Evolutionary conservation across 2,329 filamentous ascomycete species (phyloP).

Genomic region (Fonsecaea erecta): DNA sequence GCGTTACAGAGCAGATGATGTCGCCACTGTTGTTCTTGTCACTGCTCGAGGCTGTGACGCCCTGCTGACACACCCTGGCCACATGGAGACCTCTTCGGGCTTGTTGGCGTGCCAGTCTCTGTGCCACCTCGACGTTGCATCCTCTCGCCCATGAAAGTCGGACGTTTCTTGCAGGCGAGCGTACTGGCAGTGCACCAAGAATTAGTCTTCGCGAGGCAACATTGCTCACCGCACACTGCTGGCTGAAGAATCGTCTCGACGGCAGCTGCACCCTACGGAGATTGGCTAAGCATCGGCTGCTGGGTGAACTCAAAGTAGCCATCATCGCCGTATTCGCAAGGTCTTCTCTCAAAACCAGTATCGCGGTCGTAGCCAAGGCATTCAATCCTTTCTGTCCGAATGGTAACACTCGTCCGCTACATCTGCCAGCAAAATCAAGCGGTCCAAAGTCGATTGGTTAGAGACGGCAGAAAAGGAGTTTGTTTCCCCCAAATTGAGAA

Average conservation of each 20-base stretch:
- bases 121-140: background rate
- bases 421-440: background rate
- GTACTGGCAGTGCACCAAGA: background rate
- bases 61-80: background rate
- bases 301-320: background rate
- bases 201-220: background rate
- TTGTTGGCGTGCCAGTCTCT: background rate
- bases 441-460: background rate
- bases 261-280: background rate
- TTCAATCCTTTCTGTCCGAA: background rate
- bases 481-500: background rate
- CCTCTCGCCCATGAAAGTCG: too few species aligned
- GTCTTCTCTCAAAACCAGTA: background rate
- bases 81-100: background rate
- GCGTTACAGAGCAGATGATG: slow-evolving; percentile 2
- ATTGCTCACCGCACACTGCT: background rate
- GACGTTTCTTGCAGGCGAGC: background rate
- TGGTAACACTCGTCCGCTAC: too few species aligned
- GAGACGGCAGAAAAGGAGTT: background rate
- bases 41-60: background rate
- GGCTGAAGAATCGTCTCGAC: background rate
- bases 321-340: background rate
- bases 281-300: background rate
- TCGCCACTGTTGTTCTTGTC: slow-evolving; percentile 3
- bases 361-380: background rate